A percentile compares a stretch with the other conserved stretches of the same genome.
phyloP scores from a whole-genome alignment of 768 basidiomycete genomes.

The Gautieria morchelliformis region DNA sequence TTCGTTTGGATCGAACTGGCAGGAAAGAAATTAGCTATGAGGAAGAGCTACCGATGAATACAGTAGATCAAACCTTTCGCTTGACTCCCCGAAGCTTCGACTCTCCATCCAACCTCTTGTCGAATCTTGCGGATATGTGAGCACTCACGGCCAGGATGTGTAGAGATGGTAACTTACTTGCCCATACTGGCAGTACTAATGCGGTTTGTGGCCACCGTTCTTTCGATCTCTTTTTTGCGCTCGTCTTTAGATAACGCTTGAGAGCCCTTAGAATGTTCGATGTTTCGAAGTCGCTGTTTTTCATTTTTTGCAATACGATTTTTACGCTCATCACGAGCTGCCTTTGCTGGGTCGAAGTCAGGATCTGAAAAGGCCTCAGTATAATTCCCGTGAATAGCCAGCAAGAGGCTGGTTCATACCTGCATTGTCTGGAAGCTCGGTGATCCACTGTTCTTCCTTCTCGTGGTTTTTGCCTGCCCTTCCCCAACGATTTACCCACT shows the following conservation, averaged over 20 bases:
- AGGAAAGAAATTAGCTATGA: not conserved
- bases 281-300: slow-evolving; percentile 62
- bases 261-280: slow-evolving; percentile 42
- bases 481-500: slow-evolving; percentile 54
- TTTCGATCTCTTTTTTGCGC: slow-evolving; percentile 68
- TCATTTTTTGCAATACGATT: slow-evolving; percentile 78
- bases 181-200: slow-evolving; percentile 93
- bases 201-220: slow-evolving; percentile 64
- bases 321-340: slow-evolving; percentile 71
- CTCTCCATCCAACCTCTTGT: slow-evolving; percentile 84
- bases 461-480: not conserved
- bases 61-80: slow-evolving; percentile 57
- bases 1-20: slow-evolving; percentile 80
- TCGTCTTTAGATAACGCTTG: slow-evolving; percentile 16
- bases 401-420: slow-evolving; percentile 38
- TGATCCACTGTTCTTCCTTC: slow-evolving; percentile 57
- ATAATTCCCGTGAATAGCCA: not conserved
- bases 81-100: slow-evolving; percentile 82
- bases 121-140: slow-evolving; percentile 45
- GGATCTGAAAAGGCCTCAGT: slow-evolving; percentile 39
- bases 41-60: not conserved
- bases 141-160: not conserved
- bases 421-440: slow-evolving; percentile 80
- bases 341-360: slow-evolving; percentile 71
- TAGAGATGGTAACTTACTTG: slow-evolving; percentile 16